Base-by-base conservation (phyloP, 2,329 filamentous ascomycete genomes). In the Colletotrichum shisoi region DNA sequence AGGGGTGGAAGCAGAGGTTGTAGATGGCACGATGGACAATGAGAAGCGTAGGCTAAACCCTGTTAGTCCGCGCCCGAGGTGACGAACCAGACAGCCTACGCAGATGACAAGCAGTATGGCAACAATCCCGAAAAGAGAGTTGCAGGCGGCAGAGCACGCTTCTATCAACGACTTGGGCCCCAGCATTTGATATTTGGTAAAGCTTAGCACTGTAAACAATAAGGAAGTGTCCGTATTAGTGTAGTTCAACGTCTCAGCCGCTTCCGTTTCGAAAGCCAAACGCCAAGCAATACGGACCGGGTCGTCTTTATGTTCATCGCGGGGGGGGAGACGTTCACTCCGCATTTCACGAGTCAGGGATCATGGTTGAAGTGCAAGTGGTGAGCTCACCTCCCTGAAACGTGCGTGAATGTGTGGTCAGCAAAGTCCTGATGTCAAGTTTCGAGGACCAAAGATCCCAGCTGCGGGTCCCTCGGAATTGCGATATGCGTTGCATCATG, bases 1-100 rank as follows among this genome's bases (percentile, higher is more conserved):
- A 77, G 5, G 89, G 88, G 62, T 79, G 77, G n/a, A 78, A 69
- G 67, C 71, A 74, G 62, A 78, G 64, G 62, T 77, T 77, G 70
- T 76, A 75, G 15, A 75, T 24, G 12, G 44, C 48, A n/a, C 61
- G 51, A 3, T 49, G 17, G 12, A 13, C 17, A 27, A 31, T 34
- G 3, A 57, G 51, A 4, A 51, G 3, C 0, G 9, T 13, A 19
- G 40, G 31, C 49, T 65, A 15, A 6, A n/a, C 3, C 17, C 2
- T 15, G 13, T 56, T 15, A 56, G 24, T n/a, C 4, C 6, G 21
- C 17, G 27, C 19, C 4, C 15, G 6, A 12, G 13, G 8, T n/a
- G 13, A 52, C 4, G 45, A 13, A 24, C 2, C 8, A n/a, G 37
- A 21, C 3, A 13, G 37, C 42, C 17, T 19, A 56, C 42, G n/a